Evolutionary conservation across 345 rosid species (phyloP), one percentile per base, ranked within the genome.

Genomic region (Eutrema yunnanense): DNA sequence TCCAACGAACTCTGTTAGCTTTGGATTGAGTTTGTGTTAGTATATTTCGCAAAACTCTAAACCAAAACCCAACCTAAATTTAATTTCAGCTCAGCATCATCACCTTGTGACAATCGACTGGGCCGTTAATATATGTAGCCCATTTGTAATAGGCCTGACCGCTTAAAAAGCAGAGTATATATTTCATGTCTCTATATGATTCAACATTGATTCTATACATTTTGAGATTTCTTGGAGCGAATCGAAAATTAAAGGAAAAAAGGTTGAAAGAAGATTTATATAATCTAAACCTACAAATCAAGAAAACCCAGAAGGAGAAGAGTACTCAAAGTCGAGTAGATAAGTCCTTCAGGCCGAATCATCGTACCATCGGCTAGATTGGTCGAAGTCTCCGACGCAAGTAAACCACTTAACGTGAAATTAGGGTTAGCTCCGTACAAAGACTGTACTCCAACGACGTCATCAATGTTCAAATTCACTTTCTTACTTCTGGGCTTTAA

Each of bases 381-480:
- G 0, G 84, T 75, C 1, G 92, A 86, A 80, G 84, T 83, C 52
- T 87, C 92, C n/a, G 90, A 88, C 61, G 81, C 95, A 66, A 82
- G 73, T 64, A 79, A 81, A 13, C 86, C 74, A 43, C 79, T 83
- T 49, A 83, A 47, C 2, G 78, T 85, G 55, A 82, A 88, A 69
- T 88, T 86, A 62, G 90, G 94, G 75, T 90, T 93, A 2, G 92
- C 83, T 62, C 97, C 98, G 46, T 87, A 87, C 6, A 93, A 75
- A 69, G 90, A 85, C 74, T 90, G 98, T 12, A 86, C 84, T 42
- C 96, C 97, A 53, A 77, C 76, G 19, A 93, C 67, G 8, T 90
- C 96, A 55, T 93, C 97, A 2, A 83, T 16, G 11, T 77, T 80
- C 66, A 90, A 77, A 29, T 85, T 84, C 37, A 84, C 75, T 59